Conservation (phyloP, 2,329 filamentous ascomycete genomes). For the Xylariaceae sp. region DNA sequence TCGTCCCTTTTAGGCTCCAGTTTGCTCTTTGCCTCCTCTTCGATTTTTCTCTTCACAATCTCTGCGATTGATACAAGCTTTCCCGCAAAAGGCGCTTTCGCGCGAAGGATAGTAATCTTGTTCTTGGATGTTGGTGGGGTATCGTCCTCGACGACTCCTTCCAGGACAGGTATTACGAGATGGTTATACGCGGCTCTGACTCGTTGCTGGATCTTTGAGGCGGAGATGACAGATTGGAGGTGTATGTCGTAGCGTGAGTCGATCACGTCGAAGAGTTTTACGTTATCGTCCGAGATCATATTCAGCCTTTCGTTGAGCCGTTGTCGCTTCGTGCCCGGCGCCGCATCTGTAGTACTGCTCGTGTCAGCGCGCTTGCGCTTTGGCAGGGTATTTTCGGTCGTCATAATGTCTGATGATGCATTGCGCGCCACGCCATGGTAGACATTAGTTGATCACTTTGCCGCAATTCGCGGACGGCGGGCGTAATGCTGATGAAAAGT, state of each 20-base stretch:
- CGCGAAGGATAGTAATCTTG: conserved; percentile 43
- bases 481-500: too few species aligned
- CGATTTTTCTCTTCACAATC: conserved; percentile 57
- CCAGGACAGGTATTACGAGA: conserved; percentile 22
- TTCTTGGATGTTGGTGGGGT: conserved; percentile 25
- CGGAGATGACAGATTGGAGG: conserved; percentile 53
- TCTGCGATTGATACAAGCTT: conserved; percentile 69
- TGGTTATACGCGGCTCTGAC: conserved; percentile 44
- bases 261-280: conserved; percentile 42
- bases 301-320: conserved; percentile 23
- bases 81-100: conserved; percentile 47
- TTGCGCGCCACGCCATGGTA: background rate
- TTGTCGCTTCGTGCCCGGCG: conserved; percentile 19
- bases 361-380: conserved; percentile 29
- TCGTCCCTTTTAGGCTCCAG: background rate
- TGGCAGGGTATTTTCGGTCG: conserved; percentile 11
- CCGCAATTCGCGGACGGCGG: too few species aligned
- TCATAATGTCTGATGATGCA: conserved; percentile 5
- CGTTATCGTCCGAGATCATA: conserved; percentile 33
- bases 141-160: conserved; percentile 10
- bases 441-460: too few species aligned
- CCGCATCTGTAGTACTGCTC: conserved; percentile 6
- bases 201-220: conserved; percentile 56
- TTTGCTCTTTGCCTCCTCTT: conserved; percentile 27
- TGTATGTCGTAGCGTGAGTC: conserved; percentile 46